Evolutionary conservation across 805 yeast species (phyloP).

Genomic region (Lipomyces anomalus): DNA sequence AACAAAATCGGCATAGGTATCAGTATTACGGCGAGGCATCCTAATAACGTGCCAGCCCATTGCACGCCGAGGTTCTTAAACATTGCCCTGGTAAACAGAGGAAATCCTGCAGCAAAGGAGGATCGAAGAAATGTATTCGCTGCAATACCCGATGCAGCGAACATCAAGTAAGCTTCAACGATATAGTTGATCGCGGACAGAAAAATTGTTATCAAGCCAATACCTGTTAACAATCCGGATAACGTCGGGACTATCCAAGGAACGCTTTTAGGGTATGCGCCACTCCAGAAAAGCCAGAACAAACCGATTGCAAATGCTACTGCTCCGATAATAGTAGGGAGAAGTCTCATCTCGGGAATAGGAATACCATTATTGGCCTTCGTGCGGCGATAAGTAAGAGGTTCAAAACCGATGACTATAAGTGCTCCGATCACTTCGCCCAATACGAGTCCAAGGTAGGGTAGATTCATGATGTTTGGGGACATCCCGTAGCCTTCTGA

Average conservation of each 20-base stretch:
- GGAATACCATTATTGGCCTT: slow-evolving; percentile 47
- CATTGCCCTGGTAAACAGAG: slow-evolving; percentile 66
- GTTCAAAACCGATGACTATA: slow-evolving; percentile 49
- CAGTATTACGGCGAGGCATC: slow-evolving; percentile 53
- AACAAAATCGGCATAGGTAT: slow-evolving; percentile 65
- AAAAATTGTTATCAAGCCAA: slow-evolving; percentile 55
- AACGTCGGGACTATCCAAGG: slow-evolving; percentile 59
- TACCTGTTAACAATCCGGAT: slow-evolving; percentile 57
- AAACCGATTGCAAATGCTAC: slow-evolving; percentile 53
- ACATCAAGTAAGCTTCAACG: slow-evolving; percentile 55
- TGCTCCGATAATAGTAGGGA: slow-evolving; percentile 46
- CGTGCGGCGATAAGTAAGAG: slow-evolving; percentile 37
- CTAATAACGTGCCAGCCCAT: slow-evolving; percentile 73
- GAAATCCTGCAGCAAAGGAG: slow-evolving; percentile 60
- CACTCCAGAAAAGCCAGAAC: slow-evolving; percentile 67
- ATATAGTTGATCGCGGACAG: slow-evolving; percentile 63
- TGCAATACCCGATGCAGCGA: slow-evolving; percentile 74
- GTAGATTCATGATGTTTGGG: slow-evolving; percentile 60
- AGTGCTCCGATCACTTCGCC: slow-evolving; percentile 59
- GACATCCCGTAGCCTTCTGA: slow-evolving; percentile 51
- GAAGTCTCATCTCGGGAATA: slow-evolving; percentile 56
- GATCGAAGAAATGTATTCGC: slow-evolving; percentile 67
- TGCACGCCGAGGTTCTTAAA: slow-evolving; percentile 59
- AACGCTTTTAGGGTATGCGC: slow-evolving; percentile 46
- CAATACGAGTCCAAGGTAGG: slow-evolving; percentile 66